Conservation (phyloP, 2,329 filamentous ascomycete species). For the Ophiostoma pallidulum region DNA sequence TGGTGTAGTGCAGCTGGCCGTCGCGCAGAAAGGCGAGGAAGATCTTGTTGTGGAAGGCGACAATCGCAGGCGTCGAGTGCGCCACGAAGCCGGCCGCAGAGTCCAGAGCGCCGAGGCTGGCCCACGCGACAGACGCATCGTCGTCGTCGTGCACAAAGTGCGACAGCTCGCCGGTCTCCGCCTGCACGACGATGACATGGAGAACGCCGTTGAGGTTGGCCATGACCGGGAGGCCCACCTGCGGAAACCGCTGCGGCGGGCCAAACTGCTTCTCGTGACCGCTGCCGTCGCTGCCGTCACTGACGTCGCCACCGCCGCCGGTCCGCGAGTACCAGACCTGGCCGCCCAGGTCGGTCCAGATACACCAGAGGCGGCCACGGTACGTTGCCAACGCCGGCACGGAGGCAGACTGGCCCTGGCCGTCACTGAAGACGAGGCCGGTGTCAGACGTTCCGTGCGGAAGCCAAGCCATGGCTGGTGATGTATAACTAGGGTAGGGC, state of each 20-base stretch:
- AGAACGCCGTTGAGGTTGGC: slow-evolving; percentile 26
- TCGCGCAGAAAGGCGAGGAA: slow-evolving; percentile 24
- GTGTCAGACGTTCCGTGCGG: slow-evolving; percentile 22
- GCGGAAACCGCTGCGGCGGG: slow-evolving; percentile 21
- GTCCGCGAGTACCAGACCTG: slow-evolving; percentile 26
- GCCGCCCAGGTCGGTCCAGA: slow-evolving; percentile 26
- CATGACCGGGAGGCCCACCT: slow-evolving; percentile 24
- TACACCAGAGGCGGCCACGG: slow-evolving; percentile 28
- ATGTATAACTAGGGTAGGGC: too few relatives aligned
- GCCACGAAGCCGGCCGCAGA: slow-evolving; percentile 18
- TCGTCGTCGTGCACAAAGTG: slow-evolving; percentile 27
- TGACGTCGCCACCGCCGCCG: slow-evolving; percentile 16
- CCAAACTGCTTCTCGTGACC: slow-evolving; percentile 21
- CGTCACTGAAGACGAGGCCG: slow-evolving; percentile 20
- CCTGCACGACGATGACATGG: slow-evolving; percentile 24
- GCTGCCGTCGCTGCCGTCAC: slow-evolving; percentile 19
- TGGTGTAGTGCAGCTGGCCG: slow-evolving; percentile 21
- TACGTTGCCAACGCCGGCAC: slow-evolving; percentile 27
- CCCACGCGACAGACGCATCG: slow-evolving; percentile 20
- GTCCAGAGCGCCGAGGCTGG: slow-evolving; percentile 19
- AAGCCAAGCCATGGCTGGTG: slow-evolving; percentile 21
- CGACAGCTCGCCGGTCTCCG: slow-evolving; percentile 21
- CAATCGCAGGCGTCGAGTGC: slow-evolving; percentile 22
- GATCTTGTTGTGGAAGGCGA: slow-evolving; percentile 28
- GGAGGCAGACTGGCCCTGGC: slow-evolving; percentile 23